Base-by-base conservation (phyloP, 23 red algal species). In the Gracilaria domingensis region DNA sequence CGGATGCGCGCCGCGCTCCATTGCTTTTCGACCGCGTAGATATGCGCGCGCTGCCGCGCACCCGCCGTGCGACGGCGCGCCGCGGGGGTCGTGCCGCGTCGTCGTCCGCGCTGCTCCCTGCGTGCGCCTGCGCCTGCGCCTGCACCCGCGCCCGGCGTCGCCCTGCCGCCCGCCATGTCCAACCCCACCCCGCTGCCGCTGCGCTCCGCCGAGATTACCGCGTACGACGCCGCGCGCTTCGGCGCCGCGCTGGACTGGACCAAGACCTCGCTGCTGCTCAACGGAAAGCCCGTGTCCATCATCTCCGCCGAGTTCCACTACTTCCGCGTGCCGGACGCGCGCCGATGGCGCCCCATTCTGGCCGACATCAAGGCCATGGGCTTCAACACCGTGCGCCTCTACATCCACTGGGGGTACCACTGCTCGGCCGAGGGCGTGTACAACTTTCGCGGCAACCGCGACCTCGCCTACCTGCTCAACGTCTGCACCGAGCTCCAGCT, bases 381-480 rank as follows among this genome's bases (percentile, higher is more conserved):
- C 49, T 93, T 98, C 85, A 98, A 98, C 58, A 75, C 85, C 77
- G 75, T 90, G 11, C 95, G 95, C 66, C 37, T 98, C 13, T 98
- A 98, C 71, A 91, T 98, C 37, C 84, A 98, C 35, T 98, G 95
- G 95, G 95, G 95, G 21, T 94, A 91, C 54, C 95, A 98, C 64
- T 92, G 67, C 35, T 91, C 95, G 26, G 54, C 87, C 4, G 79
- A 94, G 56, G 66, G 69, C 54, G 86, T 96, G 12, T 97, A 94
- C 71, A 81, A 88, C 71, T 95, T 92, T 29, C 77, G 89, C 58
- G 95, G 91, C 29, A 95, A 94, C 73, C 77, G 95, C 77, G 95
- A 98, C 74, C 75, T 98, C 58, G 37, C 72, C 18, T 90, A 83
- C 39, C 35, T 98, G 25, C 88, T 98, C 74, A 25, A 50, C 23